Evolutionary conservation across 306 rosid species (phyloP).

Genomic region (Rosa chinensis): DNA sequence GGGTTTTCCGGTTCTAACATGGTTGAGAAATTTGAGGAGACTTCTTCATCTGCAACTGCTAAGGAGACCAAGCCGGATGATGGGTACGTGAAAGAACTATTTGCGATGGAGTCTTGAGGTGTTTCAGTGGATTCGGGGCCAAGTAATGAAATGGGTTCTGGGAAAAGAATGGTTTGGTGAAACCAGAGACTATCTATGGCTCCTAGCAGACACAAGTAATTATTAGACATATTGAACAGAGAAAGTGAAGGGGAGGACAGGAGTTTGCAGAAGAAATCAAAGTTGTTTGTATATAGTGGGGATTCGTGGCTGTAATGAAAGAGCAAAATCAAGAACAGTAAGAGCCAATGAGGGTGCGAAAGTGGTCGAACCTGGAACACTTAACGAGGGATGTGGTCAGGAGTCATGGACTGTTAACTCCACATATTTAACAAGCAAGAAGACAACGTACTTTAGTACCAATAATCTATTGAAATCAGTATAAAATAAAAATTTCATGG

Average conservation of each 20-base stretch:
- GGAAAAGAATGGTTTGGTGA: slow-evolving; percentile 60
- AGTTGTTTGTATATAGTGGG: slow-evolving; percentile 10
- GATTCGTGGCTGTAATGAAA: slow-evolving; percentile 32
- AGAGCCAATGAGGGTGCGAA: slow-evolving; percentile 29
- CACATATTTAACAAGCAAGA: slow-evolving; percentile 27
- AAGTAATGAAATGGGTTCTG: slow-evolving; percentile 39
- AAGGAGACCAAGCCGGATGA: slow-evolving; percentile 38
- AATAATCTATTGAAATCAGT: neutral
- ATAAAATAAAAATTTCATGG: slow-evolving; percentile 1
- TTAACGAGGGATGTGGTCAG: slow-evolving; percentile 47
- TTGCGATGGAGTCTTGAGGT: neutral
- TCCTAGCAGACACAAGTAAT: slow-evolving; percentile 38
- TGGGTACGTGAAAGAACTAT: slow-evolving; percentile 39
- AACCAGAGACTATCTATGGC: slow-evolving; percentile 86
- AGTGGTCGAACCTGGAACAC: slow-evolving; percentile 37
- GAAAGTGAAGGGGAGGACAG: slow-evolving; percentile 16
- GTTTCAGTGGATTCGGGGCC: slow-evolving; percentile 25
- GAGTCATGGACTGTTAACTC: slow-evolving; percentile 31
- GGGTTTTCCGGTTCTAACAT: slow-evolving; percentile 27
- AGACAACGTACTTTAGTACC: slow-evolving; percentile 26
- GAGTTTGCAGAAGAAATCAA: slow-evolving; percentile 19
- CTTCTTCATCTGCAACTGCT: slow-evolving; percentile 36
- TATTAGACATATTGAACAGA: slow-evolving; percentile 41
- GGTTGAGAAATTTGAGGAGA: slow-evolving; percentile 40
- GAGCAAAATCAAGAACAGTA: slow-evolving; percentile 27